A percentile compares a stretch with the other conserved stretches of the same genome.
These are phyloP conservation scores for Pichia gijzeniarum DNA, from an alignment of 805 yeast species.

Conservation along the genomic window DNA sequence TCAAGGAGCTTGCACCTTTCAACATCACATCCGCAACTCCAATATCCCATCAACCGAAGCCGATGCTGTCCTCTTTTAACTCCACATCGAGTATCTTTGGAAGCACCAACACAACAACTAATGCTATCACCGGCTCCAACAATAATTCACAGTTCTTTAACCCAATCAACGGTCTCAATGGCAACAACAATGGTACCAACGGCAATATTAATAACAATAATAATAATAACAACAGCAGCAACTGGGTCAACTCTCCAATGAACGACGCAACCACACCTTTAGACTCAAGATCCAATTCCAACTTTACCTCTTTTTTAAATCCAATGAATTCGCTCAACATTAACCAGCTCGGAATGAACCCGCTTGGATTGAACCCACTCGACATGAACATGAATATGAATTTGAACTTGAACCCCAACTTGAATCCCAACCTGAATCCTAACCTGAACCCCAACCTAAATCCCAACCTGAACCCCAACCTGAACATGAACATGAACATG, in stretches of 20 bases:
- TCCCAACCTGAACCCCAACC: no score
- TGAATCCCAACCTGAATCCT: no score
- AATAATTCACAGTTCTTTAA: constrained; percentile 6
- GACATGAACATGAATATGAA: neutral
- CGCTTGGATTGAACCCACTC: constrained; percentile 1
- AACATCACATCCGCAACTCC: constrained; percentile 2
- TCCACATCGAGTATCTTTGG: constrained; percentile 16
- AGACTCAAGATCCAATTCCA: constrained; percentile 10
- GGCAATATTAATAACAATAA: neutral
- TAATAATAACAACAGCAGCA: neutral
- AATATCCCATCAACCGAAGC: neutral
- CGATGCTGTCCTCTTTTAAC: constrained; percentile 6
- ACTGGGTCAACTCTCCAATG: neutral
- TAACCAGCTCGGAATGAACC: no score
- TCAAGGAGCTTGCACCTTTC: constrained; percentile 4
- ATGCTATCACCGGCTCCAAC: neutral
- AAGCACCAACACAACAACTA: neutral
- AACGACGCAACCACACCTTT: constrained; percentile 1
- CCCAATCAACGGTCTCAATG: neutral
- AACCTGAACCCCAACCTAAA: no score
- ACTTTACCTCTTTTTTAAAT: neutral
- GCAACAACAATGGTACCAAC: neutral
- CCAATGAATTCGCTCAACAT: neutral
- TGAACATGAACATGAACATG: neutral
- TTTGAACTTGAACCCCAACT: neutral